Conservation (phyloP, 2,329 filamentous ascomycete genomes). For the Fusarium redolens region DNA sequence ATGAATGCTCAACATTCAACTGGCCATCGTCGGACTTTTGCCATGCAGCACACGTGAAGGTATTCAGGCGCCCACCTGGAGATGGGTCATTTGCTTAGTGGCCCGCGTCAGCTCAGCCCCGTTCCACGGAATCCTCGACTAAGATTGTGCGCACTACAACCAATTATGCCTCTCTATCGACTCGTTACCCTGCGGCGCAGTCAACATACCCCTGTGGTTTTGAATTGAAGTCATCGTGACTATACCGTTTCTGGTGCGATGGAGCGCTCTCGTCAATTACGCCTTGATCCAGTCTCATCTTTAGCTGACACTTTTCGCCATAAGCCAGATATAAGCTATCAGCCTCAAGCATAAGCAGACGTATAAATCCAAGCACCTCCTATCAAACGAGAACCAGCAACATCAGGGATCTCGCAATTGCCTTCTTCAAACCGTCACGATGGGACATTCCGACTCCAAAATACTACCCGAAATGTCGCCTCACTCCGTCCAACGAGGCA, state of each 20-base stretch:
- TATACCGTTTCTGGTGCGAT: neutral
- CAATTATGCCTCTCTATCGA: neutral
- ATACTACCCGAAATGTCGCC: neutral
- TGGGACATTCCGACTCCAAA: slow-evolving; percentile 13
- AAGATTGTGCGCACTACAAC: too few species aligned
- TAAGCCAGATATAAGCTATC: neutral
- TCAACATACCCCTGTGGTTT: neutral
- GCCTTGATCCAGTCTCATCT: neutral
- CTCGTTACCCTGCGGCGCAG: neutral
- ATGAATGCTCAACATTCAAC: neutral
- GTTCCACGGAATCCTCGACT: neutral
- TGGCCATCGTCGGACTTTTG: neutral
- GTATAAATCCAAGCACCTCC: fast-evolving
- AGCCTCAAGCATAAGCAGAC: neutral
- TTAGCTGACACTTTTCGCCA: neutral
- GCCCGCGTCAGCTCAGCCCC: neutral
- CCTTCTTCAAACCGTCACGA: neutral
- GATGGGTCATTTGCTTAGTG: too few species aligned
- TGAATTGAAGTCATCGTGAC: neutral
- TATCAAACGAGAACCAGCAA: neutral
- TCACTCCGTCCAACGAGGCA: neutral
- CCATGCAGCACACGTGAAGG: neutral
- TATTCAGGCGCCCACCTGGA: neutral
- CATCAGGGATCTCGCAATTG: neutral
- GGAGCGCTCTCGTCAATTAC: neutral